These are phyloP conservation scores for Podosphaera fusca DNA, from an alignment of 2,329 filamentous ascomycete species.

Conservation along the genomic window DNA sequence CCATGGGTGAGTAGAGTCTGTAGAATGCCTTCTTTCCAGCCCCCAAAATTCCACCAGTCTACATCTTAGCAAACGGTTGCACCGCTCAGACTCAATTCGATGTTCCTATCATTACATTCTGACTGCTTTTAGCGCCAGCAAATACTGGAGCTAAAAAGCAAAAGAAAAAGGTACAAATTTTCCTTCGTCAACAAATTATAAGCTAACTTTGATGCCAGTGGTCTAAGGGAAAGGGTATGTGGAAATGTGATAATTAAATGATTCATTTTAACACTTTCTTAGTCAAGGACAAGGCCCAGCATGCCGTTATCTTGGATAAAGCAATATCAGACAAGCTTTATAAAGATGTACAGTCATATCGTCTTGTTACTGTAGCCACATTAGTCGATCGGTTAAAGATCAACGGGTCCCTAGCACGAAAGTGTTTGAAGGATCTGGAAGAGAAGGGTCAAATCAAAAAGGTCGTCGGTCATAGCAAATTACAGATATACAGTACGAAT, in stretches of 20 bases:
- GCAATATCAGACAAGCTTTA: constrained; percentile 90
- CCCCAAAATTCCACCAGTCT: too few species aligned
- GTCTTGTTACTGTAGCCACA: constrained; percentile 92
- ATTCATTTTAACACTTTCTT: constrained; percentile 18
- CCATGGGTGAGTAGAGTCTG: too few species aligned
- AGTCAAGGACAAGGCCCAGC: constrained; percentile 99
- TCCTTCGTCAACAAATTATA: background rate
- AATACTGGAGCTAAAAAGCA: constrained; percentile 46
- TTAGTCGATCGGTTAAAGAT: constrained; percentile 99
- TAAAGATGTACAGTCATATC: constrained; percentile 99
- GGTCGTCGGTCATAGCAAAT: constrained; percentile 85
- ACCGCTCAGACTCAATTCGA: too few species aligned
- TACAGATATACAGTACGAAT: constrained; percentile 86
- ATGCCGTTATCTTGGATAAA: constrained; percentile 99
- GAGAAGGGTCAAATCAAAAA: constrained; percentile 98
- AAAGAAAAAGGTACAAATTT: constrained; percentile 38
- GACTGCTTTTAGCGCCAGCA: constrained; percentile 22
- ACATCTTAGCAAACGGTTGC: too few species aligned
- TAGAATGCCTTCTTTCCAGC: too few species aligned
- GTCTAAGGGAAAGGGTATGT: constrained; percentile 38
- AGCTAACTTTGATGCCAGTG: constrained; percentile 18
- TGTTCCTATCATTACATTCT: constrained; percentile 1
- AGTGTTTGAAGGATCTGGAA: constrained; percentile 79
- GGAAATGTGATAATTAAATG: constrained; percentile 1
- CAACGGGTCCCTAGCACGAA: constrained; percentile 89